Evolutionary conservation across 345 rosid species (phyloP).

Genomic region (Moricandia arvensis): DNA sequence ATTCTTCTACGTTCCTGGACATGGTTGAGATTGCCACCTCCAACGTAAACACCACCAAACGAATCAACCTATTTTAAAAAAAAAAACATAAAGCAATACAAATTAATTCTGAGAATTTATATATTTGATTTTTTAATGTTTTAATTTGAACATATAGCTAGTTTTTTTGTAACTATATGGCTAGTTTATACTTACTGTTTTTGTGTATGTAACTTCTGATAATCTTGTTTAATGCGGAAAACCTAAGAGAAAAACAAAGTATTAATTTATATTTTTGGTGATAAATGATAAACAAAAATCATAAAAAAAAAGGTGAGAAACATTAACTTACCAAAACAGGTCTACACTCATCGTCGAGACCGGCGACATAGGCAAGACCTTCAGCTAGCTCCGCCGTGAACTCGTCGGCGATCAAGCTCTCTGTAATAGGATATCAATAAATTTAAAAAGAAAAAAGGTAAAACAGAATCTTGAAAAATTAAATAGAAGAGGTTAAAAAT

Average conservation of each 20-base stretch:
- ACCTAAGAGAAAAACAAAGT: constrained; percentile 45
- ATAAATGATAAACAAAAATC: not conserved
- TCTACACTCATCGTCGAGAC: constrained; percentile 89
- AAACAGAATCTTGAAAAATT: constrained; percentile 30
- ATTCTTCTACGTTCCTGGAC: constrained; percentile 76
- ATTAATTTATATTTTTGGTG: not conserved
- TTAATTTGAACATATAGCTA: not conserved
- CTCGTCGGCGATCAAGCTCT: constrained; percentile 88
- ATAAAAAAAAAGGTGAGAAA: not conserved
- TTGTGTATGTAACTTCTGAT: constrained; percentile 77
- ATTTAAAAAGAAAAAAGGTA: not conserved
- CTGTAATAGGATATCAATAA: constrained; percentile 35
- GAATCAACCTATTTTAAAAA: constrained; percentile 52
- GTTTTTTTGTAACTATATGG: too few relatives aligned
- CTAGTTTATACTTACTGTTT: constrained; percentile 58
- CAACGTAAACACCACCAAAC: constrained; percentile 84
- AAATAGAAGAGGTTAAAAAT: constrained; percentile 35
- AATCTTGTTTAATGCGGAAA: constrained; percentile 89
- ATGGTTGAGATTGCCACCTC: constrained; percentile 90
- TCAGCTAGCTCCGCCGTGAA: constrained; percentile 90
- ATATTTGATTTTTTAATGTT: not conserved
- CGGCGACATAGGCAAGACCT: constrained; percentile 87
- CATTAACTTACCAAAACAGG: constrained; percentile 68
- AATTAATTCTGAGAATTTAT: not conserved
- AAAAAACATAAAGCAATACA: not conserved